Percentiles rank a stretch among this genome's conserved stretches.
These are phyloP conservation scores for Eucalyptus globulus DNA, from an alignment of 345 rosid species.

Conservation along the genomic window DNA sequence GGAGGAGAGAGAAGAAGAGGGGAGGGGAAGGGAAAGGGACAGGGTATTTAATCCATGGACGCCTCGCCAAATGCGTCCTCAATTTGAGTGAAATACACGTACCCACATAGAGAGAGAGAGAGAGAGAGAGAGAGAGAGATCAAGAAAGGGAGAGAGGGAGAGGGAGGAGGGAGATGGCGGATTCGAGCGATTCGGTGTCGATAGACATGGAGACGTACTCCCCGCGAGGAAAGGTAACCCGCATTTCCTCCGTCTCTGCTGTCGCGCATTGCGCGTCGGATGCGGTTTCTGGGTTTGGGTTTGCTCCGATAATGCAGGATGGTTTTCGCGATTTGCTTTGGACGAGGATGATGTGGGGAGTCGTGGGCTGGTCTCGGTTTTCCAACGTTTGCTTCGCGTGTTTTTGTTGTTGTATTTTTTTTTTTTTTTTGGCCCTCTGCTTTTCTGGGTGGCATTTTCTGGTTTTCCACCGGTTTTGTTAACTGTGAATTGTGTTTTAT, in stretches of 20 bases:
- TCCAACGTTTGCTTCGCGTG: background rate
- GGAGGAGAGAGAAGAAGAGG: background rate
- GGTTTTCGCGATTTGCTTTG: background rate
- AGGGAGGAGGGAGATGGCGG: conserved; percentile 31
- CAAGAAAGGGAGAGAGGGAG: background rate
- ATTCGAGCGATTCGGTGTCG: conserved; percentile 87
- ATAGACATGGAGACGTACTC: conserved; percentile 69
- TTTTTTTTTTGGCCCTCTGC: background rate
- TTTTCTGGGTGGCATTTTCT: background rate
- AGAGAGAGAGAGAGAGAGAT: background rate
- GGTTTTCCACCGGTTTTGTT: background rate
- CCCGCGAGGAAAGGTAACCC: conserved; percentile 61
- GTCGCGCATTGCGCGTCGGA: background rate
- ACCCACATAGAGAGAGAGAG: background rate
- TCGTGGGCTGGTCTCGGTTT: background rate
- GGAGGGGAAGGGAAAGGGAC: background rate
- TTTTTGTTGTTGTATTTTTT: background rate
- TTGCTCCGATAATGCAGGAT: background rate
- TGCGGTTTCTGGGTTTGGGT: background rate
- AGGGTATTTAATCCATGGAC: conserved; percentile 5
- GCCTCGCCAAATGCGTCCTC: background rate
- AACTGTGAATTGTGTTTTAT: background rate
- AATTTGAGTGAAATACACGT: background rate
- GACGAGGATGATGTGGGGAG: background rate
- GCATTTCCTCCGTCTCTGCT: background rate